Base-by-base conservation (phyloP, 2,329 filamentous ascomycete genomes). In the Epichloe uncinata region DNA sequence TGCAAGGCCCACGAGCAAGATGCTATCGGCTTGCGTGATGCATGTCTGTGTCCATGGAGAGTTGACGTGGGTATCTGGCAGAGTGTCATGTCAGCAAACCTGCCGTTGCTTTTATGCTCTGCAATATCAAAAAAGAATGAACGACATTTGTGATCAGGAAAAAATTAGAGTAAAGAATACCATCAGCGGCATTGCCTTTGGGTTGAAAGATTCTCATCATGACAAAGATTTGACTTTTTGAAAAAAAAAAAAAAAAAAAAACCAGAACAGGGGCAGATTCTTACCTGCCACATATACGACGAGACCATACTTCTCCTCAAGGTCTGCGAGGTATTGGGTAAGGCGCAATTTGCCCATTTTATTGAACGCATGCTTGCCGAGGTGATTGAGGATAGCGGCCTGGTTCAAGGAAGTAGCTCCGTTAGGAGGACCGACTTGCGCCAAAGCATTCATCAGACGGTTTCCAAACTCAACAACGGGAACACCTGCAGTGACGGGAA, bases 31-130 rank as follows among this genome's bases (percentile, higher is more conserved):
- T 66, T 98, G 93, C 15, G 85, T 85, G 56, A 98, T 96, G 64
- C 94, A 98, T 0, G 93, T 97, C 61, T 96, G 89, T 0, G 94
- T 98, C 93, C 93, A 98, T 0, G 91, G 90, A 2, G 94, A 88
- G 59, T 95, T 97, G 59, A 97, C 93, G 53, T 83, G 95, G 4
- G 94, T 98, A 65, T 98, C 93, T 84, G 46, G 34, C 36, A 22
- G 35, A 8, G 26, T 33, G 18, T 33, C n/a, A 48, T 52, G 54
- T 67, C 61, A 70, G 66, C 57, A 53, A 51, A 49, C 5, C 30
- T 34, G 26, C 36, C 36, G 15, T 12, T 15, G 7, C 40, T 36
- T 34, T 40, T 22, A 45, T 35, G 26, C 38, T 43, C 38, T 46
- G 30, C 22, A 50, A 49, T 45, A 55, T 41, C 36, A 47, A 53